Evolutionary conservation across 306 rosid genomes (phyloP).

Genomic region (Pyrus communis): DNA sequence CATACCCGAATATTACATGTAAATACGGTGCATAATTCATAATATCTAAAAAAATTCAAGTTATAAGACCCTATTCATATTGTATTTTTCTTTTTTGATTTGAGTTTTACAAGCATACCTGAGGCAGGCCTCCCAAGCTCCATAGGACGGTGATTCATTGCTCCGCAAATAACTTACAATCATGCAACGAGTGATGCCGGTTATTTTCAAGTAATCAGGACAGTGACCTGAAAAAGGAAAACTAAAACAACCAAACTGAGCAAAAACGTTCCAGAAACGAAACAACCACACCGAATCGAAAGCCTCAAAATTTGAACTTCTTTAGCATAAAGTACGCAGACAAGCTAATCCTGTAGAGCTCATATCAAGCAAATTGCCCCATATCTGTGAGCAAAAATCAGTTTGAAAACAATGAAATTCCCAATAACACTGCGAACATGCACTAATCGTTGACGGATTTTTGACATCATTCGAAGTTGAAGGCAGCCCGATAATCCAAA

Average conservation of each 20-base stretch:
- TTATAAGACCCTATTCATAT: background rate
- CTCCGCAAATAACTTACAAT: constrained; percentile 19
- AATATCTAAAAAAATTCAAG: background rate
- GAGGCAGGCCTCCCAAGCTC: constrained; percentile 59
- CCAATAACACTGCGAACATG: background rate
- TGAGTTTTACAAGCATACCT: constrained; percentile 37
- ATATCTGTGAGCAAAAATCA: background rate
- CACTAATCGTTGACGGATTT: background rate
- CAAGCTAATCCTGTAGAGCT: background rate
- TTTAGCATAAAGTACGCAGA: background rate
- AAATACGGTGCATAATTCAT: background rate
- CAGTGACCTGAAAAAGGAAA: constrained; percentile 9
- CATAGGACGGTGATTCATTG: constrained; percentile 34
- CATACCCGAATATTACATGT: background rate
- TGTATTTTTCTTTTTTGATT: background rate
- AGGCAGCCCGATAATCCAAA: background rate
- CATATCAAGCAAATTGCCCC: background rate
- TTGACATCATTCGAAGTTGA: background rate
- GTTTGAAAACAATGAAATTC: background rate
- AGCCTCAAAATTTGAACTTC: background rate
- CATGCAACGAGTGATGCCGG: constrained; percentile 24
- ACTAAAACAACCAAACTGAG: background rate
- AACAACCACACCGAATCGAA: background rate
- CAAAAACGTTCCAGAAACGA: background rate
- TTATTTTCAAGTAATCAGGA: constrained; percentile 16